A percentile compares a stretch with the other conserved stretches of the same genome.
phyloP scores from a whole-genome alignment of 441 rosid genomes.

The Monsonia emarginata region DNA sequence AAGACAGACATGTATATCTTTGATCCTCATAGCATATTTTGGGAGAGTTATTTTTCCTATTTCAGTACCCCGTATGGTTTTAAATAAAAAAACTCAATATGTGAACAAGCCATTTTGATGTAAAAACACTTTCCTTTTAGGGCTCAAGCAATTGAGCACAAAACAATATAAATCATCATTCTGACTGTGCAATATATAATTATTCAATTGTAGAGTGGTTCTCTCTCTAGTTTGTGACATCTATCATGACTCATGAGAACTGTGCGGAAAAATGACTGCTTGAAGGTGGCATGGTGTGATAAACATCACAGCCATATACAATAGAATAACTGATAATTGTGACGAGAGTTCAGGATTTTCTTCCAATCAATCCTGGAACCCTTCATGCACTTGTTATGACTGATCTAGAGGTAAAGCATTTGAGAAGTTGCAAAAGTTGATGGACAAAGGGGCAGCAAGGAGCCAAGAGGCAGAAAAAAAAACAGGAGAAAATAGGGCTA shows the following conservation, averaged over 20 bases:
- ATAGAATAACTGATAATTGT: no score
- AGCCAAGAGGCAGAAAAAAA: no score
- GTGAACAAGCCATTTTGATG: not conserved
- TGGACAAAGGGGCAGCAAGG: no score
- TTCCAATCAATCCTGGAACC: no score
- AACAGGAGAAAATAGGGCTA: no score
- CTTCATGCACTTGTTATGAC: no score
- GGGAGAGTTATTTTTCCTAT: not conserved
- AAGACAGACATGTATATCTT: not conserved
- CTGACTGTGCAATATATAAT: not conserved
- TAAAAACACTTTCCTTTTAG: not conserved
- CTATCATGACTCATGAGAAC: not conserved
- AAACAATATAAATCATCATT: not conserved
- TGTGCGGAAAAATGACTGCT: no score
- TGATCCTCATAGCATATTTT: not conserved
- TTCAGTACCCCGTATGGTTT: not conserved
- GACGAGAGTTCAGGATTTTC: no score
- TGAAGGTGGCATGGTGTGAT: no score
- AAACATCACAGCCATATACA: no score
- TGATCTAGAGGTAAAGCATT: no score
- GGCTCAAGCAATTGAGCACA: not conserved
- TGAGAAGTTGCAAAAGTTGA: no score
- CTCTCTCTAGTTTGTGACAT: not conserved
- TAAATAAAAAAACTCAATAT: not conserved
- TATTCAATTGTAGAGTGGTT: not conserved